Conservation (phyloP, 2,329 filamentous ascomycete genomes). For the Sphaerulina vaccinii region DNA sequence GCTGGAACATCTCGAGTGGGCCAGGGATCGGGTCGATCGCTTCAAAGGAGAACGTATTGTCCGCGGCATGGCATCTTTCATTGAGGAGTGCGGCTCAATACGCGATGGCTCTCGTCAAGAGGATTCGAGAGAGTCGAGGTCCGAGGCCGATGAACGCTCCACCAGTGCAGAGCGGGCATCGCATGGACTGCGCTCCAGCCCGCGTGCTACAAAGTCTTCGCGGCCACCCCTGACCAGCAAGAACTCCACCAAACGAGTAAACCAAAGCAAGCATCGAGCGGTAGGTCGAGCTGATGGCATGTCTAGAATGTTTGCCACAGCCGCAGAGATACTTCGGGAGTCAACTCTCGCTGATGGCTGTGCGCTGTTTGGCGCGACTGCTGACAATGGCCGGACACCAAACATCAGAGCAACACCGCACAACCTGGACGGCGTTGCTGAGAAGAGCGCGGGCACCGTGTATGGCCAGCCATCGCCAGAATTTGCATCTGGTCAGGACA, state of each 20-base stretch:
- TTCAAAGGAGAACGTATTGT: slow-evolving; percentile 55
- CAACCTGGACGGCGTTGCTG: slow-evolving; percentile 7
- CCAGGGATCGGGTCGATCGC: slow-evolving; percentile 52
- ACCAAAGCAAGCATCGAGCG: not conserved
- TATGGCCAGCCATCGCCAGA: slow-evolving; percentile 18
- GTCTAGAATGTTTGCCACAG: slow-evolving; percentile 27
- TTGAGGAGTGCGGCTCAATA: slow-evolving; percentile 27
- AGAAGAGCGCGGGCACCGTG: slow-evolving; percentile 5
- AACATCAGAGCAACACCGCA: slow-evolving; percentile 17
- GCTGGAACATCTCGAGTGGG: slow-evolving; percentile 62
- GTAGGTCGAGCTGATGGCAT: slow-evolving; percentile 20
- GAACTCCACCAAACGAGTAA: slow-evolving; percentile 16
- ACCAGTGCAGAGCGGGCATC: not conserved
- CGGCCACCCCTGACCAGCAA: slow-evolving; percentile 18
- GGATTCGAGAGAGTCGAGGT: not conserved
- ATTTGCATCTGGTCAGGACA: slow-evolving; percentile 24
- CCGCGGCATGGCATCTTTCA: slow-evolving; percentile 52
- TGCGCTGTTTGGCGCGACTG: slow-evolving; percentile 32
- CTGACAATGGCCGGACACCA: slow-evolving; percentile 18
- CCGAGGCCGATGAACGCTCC: not conserved
- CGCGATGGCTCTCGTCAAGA: slow-evolving; percentile 8
- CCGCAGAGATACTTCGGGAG: slow-evolving; percentile 32
- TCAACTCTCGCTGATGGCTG: slow-evolving; percentile 33
- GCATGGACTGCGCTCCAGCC: not conserved
- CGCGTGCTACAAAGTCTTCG: not conserved